Base-by-base conservation (phyloP, 1,139 yeast genomes). In the Yarrowia galli region DNA sequence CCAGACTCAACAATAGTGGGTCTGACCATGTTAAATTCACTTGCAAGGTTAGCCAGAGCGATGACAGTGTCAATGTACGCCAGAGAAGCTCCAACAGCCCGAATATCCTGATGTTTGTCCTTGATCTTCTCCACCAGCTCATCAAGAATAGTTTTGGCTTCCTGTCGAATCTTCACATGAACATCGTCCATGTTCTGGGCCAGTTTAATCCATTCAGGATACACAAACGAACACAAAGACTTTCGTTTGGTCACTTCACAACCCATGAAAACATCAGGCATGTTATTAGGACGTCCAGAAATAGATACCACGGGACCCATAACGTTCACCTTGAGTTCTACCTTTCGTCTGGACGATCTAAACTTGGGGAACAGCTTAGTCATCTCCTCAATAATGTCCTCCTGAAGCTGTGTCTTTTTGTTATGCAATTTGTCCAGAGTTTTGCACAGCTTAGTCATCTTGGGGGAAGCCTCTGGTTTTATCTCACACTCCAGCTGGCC, bases 1-100 rank as follows among this genome's bases (percentile, higher is more conserved):
- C 70, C 56, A n/a, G 87, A 84, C 73, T 89, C 95, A 3, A 89
- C 95, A 49, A 93, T 78, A n/a, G 74, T 79, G 0, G 99, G 99
- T 67, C 92, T 80, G 0, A 84, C 85, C 67, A 92, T 80, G 36
- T 84, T 79, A 68, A 84, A 84, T 72, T 91, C 97, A 28, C 79
- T 76, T 0, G 98, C 89, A 7, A 93, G 76, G 0, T 80, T 78
- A 0, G 97, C 88, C 77, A 95, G 91, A 0, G 97, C 89, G 9
- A 87, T 78, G 0, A 90, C 81, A 0, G 89, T 87, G 76, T 95
- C 99, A 9, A 93, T 74, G 69, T 84, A 84, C 71, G 92, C 97
- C 35, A 88, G 79, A 63, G 82, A 73, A 67, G 80, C 74, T 70
- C 87, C 78, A 69, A 83, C 77, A 48, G 75, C 72, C 45, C 91